These are phyloP conservation scores for Lachnellula hyalina DNA, from an alignment of 2,329 filamentous ascomycete species.

Conservation along the genomic window DNA sequence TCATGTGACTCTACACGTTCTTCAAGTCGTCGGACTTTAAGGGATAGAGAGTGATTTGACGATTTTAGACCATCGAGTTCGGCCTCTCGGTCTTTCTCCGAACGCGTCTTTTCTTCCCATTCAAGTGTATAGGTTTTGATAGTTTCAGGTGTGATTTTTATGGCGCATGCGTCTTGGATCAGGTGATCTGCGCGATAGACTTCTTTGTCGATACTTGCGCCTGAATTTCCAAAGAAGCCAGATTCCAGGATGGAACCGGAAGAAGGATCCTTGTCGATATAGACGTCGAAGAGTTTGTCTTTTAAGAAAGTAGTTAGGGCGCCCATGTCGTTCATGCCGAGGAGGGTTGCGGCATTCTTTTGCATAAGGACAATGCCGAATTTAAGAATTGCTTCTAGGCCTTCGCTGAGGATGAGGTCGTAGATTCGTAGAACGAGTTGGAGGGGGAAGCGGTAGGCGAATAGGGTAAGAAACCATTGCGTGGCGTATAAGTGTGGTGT, in stretches of 20 bases:
- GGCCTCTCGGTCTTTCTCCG: slow-evolving; percentile 74
- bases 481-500: slow-evolving; percentile 92
- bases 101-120: slow-evolving; percentile 86
- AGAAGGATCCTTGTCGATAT: slow-evolving; percentile 90
- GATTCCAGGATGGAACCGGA: slow-evolving; percentile 92
- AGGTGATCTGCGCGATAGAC: slow-evolving; percentile 92
- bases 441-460: slow-evolving; percentile 93
- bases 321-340: slow-evolving; percentile 87
- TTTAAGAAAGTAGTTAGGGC: slow-evolving; percentile 86
- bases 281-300: slow-evolving; percentile 91
- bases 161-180: slow-evolving; percentile 83
- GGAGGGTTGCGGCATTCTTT: slow-evolving; percentile 74
- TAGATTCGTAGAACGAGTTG: slow-evolving; percentile 96
- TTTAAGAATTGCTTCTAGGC: slow-evolving; percentile 85
- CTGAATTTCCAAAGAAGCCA: slow-evolving; percentile 93
- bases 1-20: slow-evolving; percentile 85
- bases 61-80: slow-evolving; percentile 72
- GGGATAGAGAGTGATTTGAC: slow-evolving; percentile 60
- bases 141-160: slow-evolving; percentile 78
- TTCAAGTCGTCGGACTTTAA: slow-evolving; percentile 79
- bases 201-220: slow-evolving; percentile 85
- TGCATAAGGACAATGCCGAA: slow-evolving; percentile 96
- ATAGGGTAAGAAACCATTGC: slow-evolving; percentile 98
- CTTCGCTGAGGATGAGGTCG: slow-evolving; percentile 89
- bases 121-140: slow-evolving; percentile 76